Base-by-base conservation (phyloP, 768 basidiomycete genomes). In the Psilocybe cyanescens region DNA sequence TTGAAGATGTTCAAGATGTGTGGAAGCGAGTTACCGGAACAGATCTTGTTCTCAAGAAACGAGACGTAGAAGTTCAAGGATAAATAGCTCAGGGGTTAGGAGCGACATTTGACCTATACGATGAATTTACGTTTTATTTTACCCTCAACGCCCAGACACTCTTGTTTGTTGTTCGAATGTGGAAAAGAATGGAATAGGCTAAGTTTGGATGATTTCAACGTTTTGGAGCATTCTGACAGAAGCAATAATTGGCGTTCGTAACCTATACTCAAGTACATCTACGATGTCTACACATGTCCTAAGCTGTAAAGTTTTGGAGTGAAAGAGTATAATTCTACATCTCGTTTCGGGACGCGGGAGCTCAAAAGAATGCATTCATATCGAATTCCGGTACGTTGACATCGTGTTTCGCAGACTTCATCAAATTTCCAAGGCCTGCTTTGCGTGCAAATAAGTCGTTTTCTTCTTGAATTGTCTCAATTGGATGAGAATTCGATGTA, bases 1-100 rank as follows among this genome's bases (percentile, higher is more conserved):
- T 97, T 28, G 95, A 98, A 55, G 97, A 99, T 62, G 97, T 99
- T 39, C 90, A 91, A 63, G 92, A 98, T 75, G 94, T 99, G 45
- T 99, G 95, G 94, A 88, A 90, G 80, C 84, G 96, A 57, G 87
- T 97, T 56, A 81, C 83, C 3, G 94, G 92, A 53, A 80, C 79
- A 52, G 87, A 90, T 53, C 83, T 97, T 55, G 91, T 89, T 57
- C 84, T 97, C 68, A 95, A 92, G 88, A 94, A 95, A 79, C 85
- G 92, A 48, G 94, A 94, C 60, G 82, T 83, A 35, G 88, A 89
- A 65, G 82, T 83, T 52, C 84, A 88, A 71, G 81, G 76, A 68
- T 67, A 48, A 67, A 56, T 58, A 31, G 49, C 55, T 45, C 41
- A 45, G 16, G 9, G 37, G 41, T 24, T 37, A 35, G 11, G 44